Percentiles rank a stretch among this genome's conserved stretches.
phyloP scores from a whole-genome alignment of 2,329 filamentous ascomycete species.

The Aspergillus quadrilineatus region DNA sequence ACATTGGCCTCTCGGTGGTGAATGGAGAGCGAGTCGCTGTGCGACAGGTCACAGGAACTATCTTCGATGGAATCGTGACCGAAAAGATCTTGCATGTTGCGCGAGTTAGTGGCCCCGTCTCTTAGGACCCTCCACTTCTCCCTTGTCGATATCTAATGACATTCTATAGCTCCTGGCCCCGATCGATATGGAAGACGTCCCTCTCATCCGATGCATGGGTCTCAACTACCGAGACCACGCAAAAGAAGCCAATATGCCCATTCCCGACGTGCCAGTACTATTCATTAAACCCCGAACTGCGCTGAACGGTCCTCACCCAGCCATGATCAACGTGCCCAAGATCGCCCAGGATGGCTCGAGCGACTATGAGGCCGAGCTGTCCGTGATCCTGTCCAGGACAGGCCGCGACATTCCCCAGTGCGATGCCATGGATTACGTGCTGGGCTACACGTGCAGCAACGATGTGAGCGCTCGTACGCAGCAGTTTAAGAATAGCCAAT shows the following conservation, averaged over 20 bases:
- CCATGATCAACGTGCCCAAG: conserved; percentile 29
- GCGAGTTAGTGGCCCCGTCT: background rate
- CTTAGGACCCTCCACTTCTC: background rate
- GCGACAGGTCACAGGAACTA: background rate
- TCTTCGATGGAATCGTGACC: background rate
- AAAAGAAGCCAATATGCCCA: conserved; percentile 37
- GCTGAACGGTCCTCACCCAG: conserved; percentile 27
- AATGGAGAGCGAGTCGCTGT: background rate
- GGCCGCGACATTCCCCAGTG: conserved; percentile 40
- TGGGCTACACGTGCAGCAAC: conserved; percentile 43
- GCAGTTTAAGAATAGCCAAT: conserved; percentile 36
- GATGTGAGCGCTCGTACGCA: conserved; percentile 38
- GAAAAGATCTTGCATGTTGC: background rate
- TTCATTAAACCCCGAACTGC: conserved; percentile 40
- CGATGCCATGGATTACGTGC: conserved; percentile 42
- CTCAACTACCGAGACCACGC: conserved; percentile 49
- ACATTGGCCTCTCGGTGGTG: background rate
- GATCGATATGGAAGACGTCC: background rate
- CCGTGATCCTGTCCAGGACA: conserved; percentile 37
- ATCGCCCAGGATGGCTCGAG: conserved; percentile 32
- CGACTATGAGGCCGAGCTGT: conserved; percentile 39
- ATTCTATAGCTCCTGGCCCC: background rate
- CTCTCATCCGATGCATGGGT: conserved; percentile 45
- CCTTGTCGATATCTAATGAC: background rate
- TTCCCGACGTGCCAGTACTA: conserved; percentile 36